These are phyloP conservation scores for Pyrenophora tritici-repentis DNA, from an alignment of 2,329 filamentous ascomycete species.

Conservation along the genomic window DNA sequence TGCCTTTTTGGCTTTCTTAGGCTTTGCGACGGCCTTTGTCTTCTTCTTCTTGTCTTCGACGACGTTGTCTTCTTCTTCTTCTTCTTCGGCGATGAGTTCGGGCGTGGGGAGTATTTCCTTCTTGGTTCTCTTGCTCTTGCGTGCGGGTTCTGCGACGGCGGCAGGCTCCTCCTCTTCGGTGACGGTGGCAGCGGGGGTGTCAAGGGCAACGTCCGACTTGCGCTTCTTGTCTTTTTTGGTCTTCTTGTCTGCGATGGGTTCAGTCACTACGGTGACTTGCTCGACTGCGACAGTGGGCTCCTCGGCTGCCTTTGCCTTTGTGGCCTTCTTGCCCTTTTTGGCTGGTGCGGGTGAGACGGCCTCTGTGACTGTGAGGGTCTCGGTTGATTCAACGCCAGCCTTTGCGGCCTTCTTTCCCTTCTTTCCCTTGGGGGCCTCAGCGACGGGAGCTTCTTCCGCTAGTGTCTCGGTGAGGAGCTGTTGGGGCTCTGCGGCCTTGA, in stretches of 20 bases:
- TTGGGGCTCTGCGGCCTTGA: conserved; percentile 34
- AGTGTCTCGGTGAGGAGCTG: conserved; percentile 32
- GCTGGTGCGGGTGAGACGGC: conserved; percentile 13
- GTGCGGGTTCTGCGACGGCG: conserved; percentile 7
- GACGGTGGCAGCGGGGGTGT: conserved; percentile 11
- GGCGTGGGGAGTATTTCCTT: conserved; percentile 19
- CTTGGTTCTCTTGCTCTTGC: conserved; percentile 32
- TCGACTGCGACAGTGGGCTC: conserved; percentile 12
- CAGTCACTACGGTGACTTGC: background rate
- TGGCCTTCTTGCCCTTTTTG: conserved; percentile 35
- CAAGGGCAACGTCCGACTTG: conserved; percentile 26
- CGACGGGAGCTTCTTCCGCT: conserved; percentile 23
- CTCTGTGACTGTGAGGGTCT: conserved; percentile 16
- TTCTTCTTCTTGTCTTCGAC: too few species aligned
- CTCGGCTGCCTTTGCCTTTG: conserved; percentile 22
- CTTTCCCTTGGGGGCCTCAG: conserved; percentile 36
- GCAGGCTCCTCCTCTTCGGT: conserved; percentile 16
- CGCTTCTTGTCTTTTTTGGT: conserved; percentile 23
- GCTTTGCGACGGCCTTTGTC: background rate
- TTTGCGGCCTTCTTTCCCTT: conserved; percentile 36
- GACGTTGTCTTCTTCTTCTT: conserved; percentile 33
- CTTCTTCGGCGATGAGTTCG: conserved; percentile 19
- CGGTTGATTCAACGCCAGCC: conserved; percentile 4
- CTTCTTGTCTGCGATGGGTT: conserved; percentile 9
- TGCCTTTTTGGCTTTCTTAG: conserved; percentile 34